Base-by-base conservation (phyloP, 768 basidiomycete species). In the Amylocystis lapponica region DNA sequence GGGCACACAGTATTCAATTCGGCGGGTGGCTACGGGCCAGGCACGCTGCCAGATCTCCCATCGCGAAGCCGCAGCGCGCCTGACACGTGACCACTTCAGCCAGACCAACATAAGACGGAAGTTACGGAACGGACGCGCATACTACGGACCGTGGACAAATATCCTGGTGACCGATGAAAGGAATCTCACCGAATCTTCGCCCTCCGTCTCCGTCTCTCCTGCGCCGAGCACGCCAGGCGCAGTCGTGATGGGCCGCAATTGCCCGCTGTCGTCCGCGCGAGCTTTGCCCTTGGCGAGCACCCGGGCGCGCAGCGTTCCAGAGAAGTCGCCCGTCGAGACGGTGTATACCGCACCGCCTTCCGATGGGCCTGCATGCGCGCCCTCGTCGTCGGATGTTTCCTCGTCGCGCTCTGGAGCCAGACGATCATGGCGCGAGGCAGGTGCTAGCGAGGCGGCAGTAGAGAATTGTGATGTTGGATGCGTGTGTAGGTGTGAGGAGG, bases 131-230 rank as follows among this genome's bases (percentile, higher is more conserved):
- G n/a, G n/a, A n/a, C n/a, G n/a, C n/a, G n/a, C n/a, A n/a, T n/a
- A n/a, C n/a, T n/a, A n/a, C n/a, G n/a, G n/a, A n/a, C n/a, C n/a
- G n/a, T n/a, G n/a, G n/a, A n/a, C n/a, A n/a, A n/a, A n/a, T n/a
- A n/a, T n/a, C n/a, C n/a, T n/a, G n/a, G n/a, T n/a, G n/a, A n/a
- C 29, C 40, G 34, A 8, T 17, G 25, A 22, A n/a, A 9, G 26
- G 4, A n/a, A 17, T 47, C 83, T 66, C 57, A 86, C 85, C 27
- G 79, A 79, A 54, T 87, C 85, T 52, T 87, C 85, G 11, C 76
- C 70, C 56, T 88, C 86, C 0, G 86, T 86, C 57, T 88, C 85
- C 0, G 86, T 86, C 63, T 87, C 85, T 6, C 83, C 83, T 21
- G 81, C 83, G 48, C 84, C 79, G 30, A 66, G 54, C 42, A 67